A percentile compares a stretch with the other conserved stretches of the same genome.
phyloP scores from a whole-genome alignment of 768 basidiomycete species.

The Kwoniella bestiolae region DNA sequence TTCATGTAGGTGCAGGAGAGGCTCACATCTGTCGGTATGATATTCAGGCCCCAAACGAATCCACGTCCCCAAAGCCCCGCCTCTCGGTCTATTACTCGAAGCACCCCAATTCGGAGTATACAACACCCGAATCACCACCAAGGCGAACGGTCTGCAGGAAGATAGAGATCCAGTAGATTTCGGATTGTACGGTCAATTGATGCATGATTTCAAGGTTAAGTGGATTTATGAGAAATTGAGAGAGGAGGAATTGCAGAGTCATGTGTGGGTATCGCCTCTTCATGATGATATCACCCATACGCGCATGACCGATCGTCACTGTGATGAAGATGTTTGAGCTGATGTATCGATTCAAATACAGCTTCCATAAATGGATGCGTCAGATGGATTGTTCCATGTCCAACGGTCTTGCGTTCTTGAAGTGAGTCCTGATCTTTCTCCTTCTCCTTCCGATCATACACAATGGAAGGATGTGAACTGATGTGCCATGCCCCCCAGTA shows the following conservation, averaged over 20 bases:
- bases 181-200: constrained; percentile 67
- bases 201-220: constrained; percentile 80
- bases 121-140: constrained; percentile 53
- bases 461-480: background rate
- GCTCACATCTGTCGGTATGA: too few species aligned
- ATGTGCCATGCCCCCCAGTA: constrained; percentile 62
- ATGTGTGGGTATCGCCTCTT: constrained; percentile 65
- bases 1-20: too few species aligned
- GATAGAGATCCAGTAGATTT: constrained; percentile 58
- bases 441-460: background rate
- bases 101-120: constrained; percentile 60
- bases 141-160: constrained; percentile 33
- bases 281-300: background rate
- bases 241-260: constrained; percentile 74
- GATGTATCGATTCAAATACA: constrained; percentile 3
- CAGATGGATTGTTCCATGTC: constrained; percentile 41
- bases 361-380: constrained; percentile 52
- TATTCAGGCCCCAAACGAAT: constrained; percentile 65
- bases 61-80: constrained; percentile 92
- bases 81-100: constrained; percentile 88
- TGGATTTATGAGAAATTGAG: constrained; percentile 88
- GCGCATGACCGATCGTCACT: background rate
- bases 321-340: background rate
- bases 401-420: constrained; percentile 70
- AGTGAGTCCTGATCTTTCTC: constrained; percentile 64